Evolutionary conservation across 805 yeast species (phyloP).

Genomic region (Metschnikowia peoriensis): DNA sequence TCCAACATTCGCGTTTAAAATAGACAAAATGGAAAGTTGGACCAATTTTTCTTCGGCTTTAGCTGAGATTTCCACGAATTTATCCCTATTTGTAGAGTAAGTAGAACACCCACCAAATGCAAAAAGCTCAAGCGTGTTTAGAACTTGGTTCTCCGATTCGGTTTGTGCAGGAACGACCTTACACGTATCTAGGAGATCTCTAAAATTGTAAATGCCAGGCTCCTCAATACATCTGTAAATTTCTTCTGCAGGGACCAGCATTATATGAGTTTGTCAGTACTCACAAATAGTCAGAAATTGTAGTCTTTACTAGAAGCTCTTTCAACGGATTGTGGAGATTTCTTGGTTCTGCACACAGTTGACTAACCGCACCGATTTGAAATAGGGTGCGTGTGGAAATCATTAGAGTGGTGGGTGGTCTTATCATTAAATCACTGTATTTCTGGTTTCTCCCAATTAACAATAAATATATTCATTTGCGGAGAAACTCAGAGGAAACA

Average conservation of each 20-base stretch:
- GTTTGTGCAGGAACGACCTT: background rate
- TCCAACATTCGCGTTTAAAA: conserved; percentile 25
- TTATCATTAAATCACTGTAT: too few relatives aligned
- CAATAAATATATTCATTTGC: too few relatives aligned
- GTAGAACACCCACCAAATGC: conserved; percentile 34
- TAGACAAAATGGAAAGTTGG: conserved; percentile 26
- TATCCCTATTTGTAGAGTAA: conserved; percentile 20
- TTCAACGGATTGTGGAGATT: background rate
- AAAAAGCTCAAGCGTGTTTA: conserved; percentile 37
- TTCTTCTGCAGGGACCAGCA: background rate
- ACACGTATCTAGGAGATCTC: conserved; percentile 4
- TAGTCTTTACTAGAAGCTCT: background rate
- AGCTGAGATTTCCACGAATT: conserved; percentile 17
- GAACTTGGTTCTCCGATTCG: background rate
- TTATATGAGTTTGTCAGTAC: background rate
- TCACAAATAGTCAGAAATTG: background rate
- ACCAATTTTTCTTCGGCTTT: conserved; percentile 24
- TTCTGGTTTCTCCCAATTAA: too few relatives aligned
- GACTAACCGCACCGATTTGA: background rate
- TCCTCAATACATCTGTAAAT: background rate
- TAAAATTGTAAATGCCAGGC: conserved; percentile 4
- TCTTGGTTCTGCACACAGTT: background rate
- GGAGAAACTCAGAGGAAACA: too few relatives aligned
- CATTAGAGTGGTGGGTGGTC: background rate
- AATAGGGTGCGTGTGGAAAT: background rate